These are phyloP conservation scores for Mycena amicta DNA, from an alignment of 768 basidiomycete genomes.

Conservation along the genomic window DNA sequence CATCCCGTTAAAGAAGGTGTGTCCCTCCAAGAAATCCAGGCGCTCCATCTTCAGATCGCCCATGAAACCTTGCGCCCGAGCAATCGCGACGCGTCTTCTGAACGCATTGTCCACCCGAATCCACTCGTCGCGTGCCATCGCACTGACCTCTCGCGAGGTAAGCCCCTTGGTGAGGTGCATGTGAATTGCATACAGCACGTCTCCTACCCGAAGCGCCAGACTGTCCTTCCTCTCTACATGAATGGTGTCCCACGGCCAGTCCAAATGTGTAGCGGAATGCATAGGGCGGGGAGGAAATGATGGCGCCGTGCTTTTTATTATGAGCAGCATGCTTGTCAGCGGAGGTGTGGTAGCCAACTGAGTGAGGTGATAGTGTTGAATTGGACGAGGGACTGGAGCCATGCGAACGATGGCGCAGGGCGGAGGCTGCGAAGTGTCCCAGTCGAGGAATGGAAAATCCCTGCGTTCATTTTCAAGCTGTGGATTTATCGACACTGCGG, in stretches of 20 bases:
- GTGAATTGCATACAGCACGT: constrained; percentile 7
- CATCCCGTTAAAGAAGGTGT: constrained; percentile 1
- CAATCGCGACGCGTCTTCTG: neutral
- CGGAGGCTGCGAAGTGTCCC: neutral
- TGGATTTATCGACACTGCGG: neutral
- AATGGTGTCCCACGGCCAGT: constrained; percentile 1
- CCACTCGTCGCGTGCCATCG: neutral
- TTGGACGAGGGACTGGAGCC: neutral
- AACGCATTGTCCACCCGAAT: neutral
- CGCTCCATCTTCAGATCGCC: neutral
- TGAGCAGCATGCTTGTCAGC: neutral
- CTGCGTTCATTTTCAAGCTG: neutral
- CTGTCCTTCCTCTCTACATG: constrained; percentile 3
- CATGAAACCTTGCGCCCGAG: neutral
- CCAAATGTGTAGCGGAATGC: neutral
- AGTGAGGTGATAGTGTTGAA: neutral
- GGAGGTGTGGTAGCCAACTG: constrained; percentile 1
- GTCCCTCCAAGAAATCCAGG: constrained; percentile 4
- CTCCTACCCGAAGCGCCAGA: neutral
- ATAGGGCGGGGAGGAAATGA: neutral
- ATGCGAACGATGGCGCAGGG: neutral
- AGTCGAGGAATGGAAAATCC: neutral
- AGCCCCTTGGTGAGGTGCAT: neutral
- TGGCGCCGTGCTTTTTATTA: neutral
- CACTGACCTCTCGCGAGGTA: neutral